Conservation (phyloP, 192 early-diverging fungal species). For the Umbelopsis sp. region DNA sequence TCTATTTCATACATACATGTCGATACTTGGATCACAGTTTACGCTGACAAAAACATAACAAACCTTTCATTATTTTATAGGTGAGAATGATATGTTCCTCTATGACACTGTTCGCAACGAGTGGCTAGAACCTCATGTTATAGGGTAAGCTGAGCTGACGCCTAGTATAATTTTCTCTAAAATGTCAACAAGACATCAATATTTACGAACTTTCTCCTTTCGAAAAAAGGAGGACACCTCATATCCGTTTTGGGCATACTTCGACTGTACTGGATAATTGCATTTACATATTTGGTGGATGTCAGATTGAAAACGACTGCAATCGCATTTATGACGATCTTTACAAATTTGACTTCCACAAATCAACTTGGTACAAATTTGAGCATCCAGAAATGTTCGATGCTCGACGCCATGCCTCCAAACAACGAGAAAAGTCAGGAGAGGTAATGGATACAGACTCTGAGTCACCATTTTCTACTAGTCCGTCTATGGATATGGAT, state of each 20-base stretch:
- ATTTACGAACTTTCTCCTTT: neutral
- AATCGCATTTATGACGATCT: conserved; percentile 38
- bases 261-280: conserved; percentile 15
- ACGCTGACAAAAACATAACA: neutral
- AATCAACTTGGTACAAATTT: conserved; percentile 38
- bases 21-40: too few species aligned
- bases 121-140: conserved; percentile 33
- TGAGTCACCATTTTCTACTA: neutral
- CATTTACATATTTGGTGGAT: conserved; percentile 36
- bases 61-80: conserved; percentile 3
- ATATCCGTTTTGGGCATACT: conserved; percentile 38
- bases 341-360: conserved; percentile 27
- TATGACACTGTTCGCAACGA: conserved; percentile 32
- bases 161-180: neutral
- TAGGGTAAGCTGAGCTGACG: conserved; percentile 24
- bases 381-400: conserved; percentile 32
- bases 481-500: neutral
- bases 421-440: neutral
- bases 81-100: conserved; percentile 39
- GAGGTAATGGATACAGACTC: neutral
- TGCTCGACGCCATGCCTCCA: conserved; percentile 5
- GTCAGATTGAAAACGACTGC: conserved; percentile 30
- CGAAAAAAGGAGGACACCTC: conserved; percentile 22
- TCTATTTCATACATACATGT: too few species aligned
- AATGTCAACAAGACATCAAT: neutral